Conservation (phyloP, 2,329 filamentous ascomycete species). For the Periglandula ipomoeae region DNA sequence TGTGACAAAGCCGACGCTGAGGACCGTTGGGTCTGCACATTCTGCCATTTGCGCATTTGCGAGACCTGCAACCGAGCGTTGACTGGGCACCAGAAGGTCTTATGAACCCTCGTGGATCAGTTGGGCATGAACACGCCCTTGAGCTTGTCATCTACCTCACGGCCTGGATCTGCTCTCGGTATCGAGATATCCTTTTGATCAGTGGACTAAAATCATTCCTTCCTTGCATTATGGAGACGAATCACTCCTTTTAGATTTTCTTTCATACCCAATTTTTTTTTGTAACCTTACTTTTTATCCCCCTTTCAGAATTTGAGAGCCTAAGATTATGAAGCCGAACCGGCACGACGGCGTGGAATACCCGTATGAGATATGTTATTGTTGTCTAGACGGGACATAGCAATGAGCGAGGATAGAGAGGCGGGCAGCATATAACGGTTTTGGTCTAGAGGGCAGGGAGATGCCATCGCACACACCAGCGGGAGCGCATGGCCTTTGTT, state of each 20-base stretch:
- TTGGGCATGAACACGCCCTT: conserved; percentile 11
- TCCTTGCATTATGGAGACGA: neutral
- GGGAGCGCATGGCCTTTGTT: neutral
- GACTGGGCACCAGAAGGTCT: conserved; percentile 30
- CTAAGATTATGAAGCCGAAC: neutral
- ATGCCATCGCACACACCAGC: neutral
- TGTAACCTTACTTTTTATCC: neutral
- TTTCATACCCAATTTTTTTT: neutral
- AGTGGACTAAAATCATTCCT: neutral
- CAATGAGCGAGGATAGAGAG: neutral
- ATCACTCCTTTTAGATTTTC: neutral
- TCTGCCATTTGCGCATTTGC: conserved; percentile 45
- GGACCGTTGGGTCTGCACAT: conserved; percentile 37
- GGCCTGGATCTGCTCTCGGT: conserved; percentile 14
- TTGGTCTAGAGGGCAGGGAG: neutral
- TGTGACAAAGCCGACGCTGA: conserved; percentile 37
- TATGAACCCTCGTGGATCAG: conserved; percentile 31
- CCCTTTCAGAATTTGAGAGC: neutral
- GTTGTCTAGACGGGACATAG: neutral
- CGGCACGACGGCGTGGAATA: neutral
- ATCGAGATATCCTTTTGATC: neutral
- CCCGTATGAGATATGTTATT: neutral
- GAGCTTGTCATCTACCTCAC: conserved; percentile 12
- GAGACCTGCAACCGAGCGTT: conserved; percentile 35
- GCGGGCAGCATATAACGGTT: neutral